Base-by-base conservation (phyloP, 257 asterid species). In the Gentiana straminea region DNA sequence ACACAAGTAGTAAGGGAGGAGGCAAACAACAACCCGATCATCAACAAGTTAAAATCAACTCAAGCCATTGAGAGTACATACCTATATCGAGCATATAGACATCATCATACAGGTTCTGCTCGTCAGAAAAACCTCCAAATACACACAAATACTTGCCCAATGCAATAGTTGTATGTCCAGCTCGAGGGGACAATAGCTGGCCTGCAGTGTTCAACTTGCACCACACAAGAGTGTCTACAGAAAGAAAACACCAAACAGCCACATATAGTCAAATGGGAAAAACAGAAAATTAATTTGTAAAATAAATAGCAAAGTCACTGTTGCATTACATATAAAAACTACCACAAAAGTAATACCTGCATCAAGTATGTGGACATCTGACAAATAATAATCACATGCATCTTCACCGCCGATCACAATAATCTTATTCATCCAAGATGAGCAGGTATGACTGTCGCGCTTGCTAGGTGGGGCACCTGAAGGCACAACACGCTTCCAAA, bases 341-440 rank as follows among this genome's bases (percentile, higher is more conserved):
- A 24, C 8, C 7, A 54, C 36, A 32, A 47, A 12, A 51, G 43
- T 33, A 35, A n/a, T 77, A 85, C 99, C 97, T 62, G 99, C 77
- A 83, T 92, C 97, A 63, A 92, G 94, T 51, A 92, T 82, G 70
- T 92, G 94, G 55, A 92, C 95, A 70, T 88, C 99, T 55, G 99
- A 86, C 45, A 83, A 76, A 74, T 92, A 92, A 68, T 80, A 85
- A 65, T 82, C 69, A 62, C 62, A 75, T 3, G 88, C 81, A 66
- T 92, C 97, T 82, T 86, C 95, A 61, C 99, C 99, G 49, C 99
- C 99, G 57, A 92, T 77, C 73, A 92, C 89, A 51, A 88, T 80
- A 73, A 92, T 85, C 77, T 86, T 92, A 70, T 80, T 84, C 68
- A 70, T 83, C 95, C 94, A 92, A 44, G 97, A 88, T 57, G 97